Evolutionary conservation across 345 rosid species (phyloP).

Genomic region (Bruguiera parviflora): DNA sequence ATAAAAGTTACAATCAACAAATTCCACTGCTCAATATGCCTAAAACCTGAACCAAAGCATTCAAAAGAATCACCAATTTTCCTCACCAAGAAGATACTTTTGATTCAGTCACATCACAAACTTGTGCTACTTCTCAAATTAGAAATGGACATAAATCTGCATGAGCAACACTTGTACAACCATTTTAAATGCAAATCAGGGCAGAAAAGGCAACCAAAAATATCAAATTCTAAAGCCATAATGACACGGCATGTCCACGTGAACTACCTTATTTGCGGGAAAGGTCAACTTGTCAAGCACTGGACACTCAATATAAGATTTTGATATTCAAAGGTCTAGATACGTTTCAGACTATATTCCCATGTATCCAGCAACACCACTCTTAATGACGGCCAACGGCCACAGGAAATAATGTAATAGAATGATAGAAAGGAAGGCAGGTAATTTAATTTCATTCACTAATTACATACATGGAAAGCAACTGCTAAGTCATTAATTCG

Average conservation of each 20-base stretch:
- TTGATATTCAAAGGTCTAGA: neutral
- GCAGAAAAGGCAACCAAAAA: neutral
- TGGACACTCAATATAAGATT: neutral
- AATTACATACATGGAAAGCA: neutral
- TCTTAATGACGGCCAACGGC: neutral
- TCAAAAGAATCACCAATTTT: neutral
- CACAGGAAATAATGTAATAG: neutral
- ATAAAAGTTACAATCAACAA: neutral
- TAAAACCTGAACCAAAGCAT: neutral
- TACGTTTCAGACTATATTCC: neutral
- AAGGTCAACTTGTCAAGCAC: neutral
- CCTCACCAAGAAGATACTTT: neutral
- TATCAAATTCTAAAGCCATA: slow-evolving; percentile 1
- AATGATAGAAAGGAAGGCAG: neutral
- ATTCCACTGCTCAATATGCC: neutral
- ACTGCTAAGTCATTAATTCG: neutral
- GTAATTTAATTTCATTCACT: neutral
- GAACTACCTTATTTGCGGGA: neutral
- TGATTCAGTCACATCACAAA: neutral
- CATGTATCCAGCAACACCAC: neutral
- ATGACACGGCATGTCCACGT: neutral
- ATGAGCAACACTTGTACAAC: neutral
- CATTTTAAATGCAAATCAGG: neutral
- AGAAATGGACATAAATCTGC: neutral
- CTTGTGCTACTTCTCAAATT: neutral